Conservation (phyloP, 2,329 filamentous ascomycete genomes). For the Cytospora paraplurivora region DNA sequence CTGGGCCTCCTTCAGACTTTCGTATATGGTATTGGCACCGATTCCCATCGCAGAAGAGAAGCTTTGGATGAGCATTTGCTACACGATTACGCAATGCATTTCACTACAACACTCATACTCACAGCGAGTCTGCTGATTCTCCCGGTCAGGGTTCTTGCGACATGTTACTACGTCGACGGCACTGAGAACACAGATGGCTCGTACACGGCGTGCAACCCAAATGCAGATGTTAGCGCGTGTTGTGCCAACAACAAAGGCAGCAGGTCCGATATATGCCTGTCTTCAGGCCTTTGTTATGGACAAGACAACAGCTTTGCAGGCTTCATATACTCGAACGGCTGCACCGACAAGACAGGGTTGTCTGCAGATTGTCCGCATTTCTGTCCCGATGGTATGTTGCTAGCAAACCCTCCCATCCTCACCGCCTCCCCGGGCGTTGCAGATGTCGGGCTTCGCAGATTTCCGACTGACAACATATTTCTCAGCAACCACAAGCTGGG, state of each 20-base stretch:
- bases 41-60: no score
- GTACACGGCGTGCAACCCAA: slow-evolving; percentile 28
- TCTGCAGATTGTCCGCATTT: slow-evolving; percentile 28
- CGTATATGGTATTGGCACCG: no score
- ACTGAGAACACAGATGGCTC: not conserved
- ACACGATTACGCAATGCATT: not conserved
- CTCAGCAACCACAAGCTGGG: slow-evolving; percentile 26
- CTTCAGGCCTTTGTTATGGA: slow-evolving; percentile 31
- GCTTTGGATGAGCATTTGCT: no score
- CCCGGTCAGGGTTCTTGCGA: not conserved
- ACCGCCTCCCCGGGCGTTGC: no score
- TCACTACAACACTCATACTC: not conserved
- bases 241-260: slow-evolving; percentile 30
- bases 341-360: slow-evolving; percentile 30
- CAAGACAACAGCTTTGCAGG: slow-evolving; percentile 28
- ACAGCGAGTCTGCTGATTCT: not conserved
- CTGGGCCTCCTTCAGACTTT: no score
- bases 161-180: slow-evolving; percentile 30
- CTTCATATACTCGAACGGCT: slow-evolving; percentile 32
- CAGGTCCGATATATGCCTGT: slow-evolving; percentile 31
- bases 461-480: no score
- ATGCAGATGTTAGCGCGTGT: slow-evolving; percentile 31
- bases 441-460: not conserved
- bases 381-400: slow-evolving; percentile 28
- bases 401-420: not conserved